Evolutionary conservation across 768 basidiomycete genomes (phyloP).

Genomic region (Rhizopogon vesiculosus): DNA sequence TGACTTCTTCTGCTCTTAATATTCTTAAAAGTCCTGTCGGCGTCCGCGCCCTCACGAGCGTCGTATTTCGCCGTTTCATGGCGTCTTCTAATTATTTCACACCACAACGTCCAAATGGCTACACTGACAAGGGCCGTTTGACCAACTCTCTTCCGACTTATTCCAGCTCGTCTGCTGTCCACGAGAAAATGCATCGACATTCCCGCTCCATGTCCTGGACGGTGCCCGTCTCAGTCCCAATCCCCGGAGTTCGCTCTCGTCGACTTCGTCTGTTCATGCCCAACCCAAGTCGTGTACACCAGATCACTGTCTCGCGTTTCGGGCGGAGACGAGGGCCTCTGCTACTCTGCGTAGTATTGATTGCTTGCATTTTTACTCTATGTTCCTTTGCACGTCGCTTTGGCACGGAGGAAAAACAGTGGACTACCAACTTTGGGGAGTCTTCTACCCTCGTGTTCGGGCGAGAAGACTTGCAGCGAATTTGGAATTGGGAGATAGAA

Average conservation of each 20-base stretch:
- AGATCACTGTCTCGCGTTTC: constrained; percentile 50
- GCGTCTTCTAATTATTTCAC: constrained; percentile 46
- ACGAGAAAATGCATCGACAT: constrained; percentile 60
- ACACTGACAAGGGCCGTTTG: constrained; percentile 37
- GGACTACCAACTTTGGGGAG: constrained; percentile 56
- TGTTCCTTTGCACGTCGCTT: constrained; percentile 61
- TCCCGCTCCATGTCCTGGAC: constrained; percentile 49
- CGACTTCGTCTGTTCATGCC: constrained; percentile 54
- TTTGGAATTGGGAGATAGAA: constrained; percentile 95
- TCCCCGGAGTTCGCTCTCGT: constrained; percentile 56
- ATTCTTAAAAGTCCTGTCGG: constrained; percentile 10
- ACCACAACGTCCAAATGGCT: constrained; percentile 42
- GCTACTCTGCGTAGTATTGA: constrained; percentile 43
- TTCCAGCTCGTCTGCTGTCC: constrained; percentile 45
- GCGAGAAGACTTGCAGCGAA: constrained; percentile 76
- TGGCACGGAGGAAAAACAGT: constrained; percentile 55
- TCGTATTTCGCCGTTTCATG: constrained; percentile 27
- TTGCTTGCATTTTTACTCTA: constrained; percentile 46
- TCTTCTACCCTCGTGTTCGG: constrained; percentile 70
- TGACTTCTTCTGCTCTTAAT: constrained; percentile 1
- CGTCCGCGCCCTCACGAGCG: constrained; percentile 16
- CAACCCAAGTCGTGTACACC: constrained; percentile 58
- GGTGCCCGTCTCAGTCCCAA: constrained; percentile 50
- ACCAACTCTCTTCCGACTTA: constrained; percentile 42
- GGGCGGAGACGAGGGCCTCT: constrained; percentile 54